Evolutionary conservation across 495 filamentous ascomycete genomes (phyloP).

Genomic region (Pseudevernia furfuracea): DNA sequence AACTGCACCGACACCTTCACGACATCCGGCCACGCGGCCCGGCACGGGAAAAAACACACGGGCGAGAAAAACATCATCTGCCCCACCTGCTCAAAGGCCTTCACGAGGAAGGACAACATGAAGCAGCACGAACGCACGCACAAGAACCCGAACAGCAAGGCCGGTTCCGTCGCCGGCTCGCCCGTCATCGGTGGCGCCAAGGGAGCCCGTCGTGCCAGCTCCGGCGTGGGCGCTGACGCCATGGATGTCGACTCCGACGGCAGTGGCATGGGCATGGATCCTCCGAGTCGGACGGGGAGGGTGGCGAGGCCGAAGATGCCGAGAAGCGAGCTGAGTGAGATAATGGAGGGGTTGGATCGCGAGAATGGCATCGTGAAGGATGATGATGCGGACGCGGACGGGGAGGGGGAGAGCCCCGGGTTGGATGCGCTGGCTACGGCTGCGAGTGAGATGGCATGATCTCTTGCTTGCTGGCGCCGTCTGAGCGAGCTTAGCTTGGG

Average conservation of each 20-base stretch:
- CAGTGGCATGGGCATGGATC: neutral
- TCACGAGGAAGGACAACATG: slow-evolving; percentile 97
- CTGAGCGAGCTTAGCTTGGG: no score
- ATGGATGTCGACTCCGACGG: slow-evolving; percentile 18
- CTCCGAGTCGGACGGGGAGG: neutral
- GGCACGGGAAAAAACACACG: slow-evolving; percentile 93
- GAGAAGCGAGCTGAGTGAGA: slow-evolving; percentile 23
- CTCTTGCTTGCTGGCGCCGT: neutral
- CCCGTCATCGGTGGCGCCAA: slow-evolving; percentile 10
- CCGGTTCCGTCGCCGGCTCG: slow-evolving; percentile 5
- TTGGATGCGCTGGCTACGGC: slow-evolving; percentile 27
- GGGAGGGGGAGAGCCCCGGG: slow-evolving; percentile 26
- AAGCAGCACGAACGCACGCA: slow-evolving; percentile 95
- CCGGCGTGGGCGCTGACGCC: neutral
- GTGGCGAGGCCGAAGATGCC: slow-evolving; percentile 14
- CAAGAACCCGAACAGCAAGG: slow-evolving; percentile 29
- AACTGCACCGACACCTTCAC: slow-evolving; percentile 80
- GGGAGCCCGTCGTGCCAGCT: neutral
- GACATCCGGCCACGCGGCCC: slow-evolving; percentile 91
- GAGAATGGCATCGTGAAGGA: slow-evolving; percentile 2
- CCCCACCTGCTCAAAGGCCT: slow-evolving; percentile 84
- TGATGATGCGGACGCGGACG: slow-evolving; percentile 20
- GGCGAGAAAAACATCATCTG: slow-evolving; percentile 90
- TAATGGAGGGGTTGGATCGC: slow-evolving; percentile 16
- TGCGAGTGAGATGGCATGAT: slow-evolving; percentile 21